Evolutionary conservation across 1,284 basidiomycete species (phyloP), one percentile per base, ranked within the genome.

Genomic region (Trichosporon faecale): DNA sequence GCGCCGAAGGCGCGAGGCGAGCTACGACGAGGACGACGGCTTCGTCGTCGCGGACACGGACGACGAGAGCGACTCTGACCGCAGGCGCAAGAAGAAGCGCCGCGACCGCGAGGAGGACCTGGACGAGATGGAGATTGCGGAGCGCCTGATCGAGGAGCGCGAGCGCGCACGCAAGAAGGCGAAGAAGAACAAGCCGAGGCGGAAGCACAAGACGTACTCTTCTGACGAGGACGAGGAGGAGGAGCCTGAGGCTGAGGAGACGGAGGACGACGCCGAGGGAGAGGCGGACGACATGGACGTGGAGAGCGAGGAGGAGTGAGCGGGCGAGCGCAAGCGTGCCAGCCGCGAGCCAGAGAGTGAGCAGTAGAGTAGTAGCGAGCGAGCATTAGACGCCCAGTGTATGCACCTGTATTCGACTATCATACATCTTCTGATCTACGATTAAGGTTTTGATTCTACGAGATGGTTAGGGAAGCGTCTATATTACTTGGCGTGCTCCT

Each of bases 21-120:
- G 76, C 31, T 81, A 82, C 65, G 79, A 80, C 60, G 81, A 82
- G 63, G 80, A 82, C 67, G 81, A 83, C 70, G 81, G 81, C 27
- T 83, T 83, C 68, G 77, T 83, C 18, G 80, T 83, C 12, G 79
- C 77, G 18, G 80, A 81, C 70, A 72, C 71, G 7, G 78, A 80
- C 12, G 74, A 76, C 52, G 77, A 79, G 23, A 75, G 76, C 12
- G 77, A 75, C 66, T 52, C 57, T 55, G 65, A 64, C 60, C 72
- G 61, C 70, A 72, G 65, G 72, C 49, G 49, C 49, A 52, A 52
- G 18, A 77, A 68, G 73, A 74, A 72, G 60, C 66, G 68, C 21
- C 55, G 71, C 52, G 67, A 73, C 68, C 70, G 71, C 16, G 74
- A 75, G 7, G 74, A 76, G 49, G 70, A 74, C 27, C 52, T 78